Percentiles rank a stretch among this genome's conserved stretches.
Conservation (phyloP, 2,329 filamentous ascomycete species). For the Leptographium flavum region DNA sequence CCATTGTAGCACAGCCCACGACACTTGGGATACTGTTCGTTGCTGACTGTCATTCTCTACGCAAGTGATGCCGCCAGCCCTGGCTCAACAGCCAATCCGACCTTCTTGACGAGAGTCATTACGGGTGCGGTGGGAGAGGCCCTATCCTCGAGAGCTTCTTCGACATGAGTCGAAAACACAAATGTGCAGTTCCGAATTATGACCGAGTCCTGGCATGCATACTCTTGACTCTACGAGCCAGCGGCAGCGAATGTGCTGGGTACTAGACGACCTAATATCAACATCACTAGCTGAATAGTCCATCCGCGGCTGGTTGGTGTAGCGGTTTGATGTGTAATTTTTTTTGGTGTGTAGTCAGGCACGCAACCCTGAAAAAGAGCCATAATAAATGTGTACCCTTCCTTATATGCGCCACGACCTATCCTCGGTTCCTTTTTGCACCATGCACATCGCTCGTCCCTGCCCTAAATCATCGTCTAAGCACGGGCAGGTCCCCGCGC, state of each 20-base stretch:
- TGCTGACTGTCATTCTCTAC: background rate
- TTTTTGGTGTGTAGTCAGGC: conserved; percentile 2
- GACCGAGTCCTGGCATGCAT: too few species aligned
- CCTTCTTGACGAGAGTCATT: conserved; percentile 8
- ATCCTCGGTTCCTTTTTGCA: background rate
- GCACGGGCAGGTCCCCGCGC: conserved; percentile 48
- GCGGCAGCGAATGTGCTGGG: too few species aligned
- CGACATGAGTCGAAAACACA: background rate
- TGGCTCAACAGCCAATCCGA: conserved; percentile 5
- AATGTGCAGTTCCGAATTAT: too few species aligned
- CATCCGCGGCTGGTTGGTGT: background rate
- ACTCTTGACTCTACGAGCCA: too few species aligned
- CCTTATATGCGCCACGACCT: background rate
- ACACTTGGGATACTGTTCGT: too few species aligned
- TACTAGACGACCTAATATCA: too few species aligned
- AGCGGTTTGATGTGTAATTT: background rate
- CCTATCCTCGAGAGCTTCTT: background rate
- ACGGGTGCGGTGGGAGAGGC: conserved; percentile 8
- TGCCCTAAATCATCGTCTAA: background rate
- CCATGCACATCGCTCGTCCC: background rate
- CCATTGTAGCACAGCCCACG: too few species aligned
- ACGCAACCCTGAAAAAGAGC: conserved; percentile 1
- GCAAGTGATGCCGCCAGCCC: background rate
- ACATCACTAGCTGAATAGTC: background rate
- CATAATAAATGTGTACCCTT: conserved; percentile 2